These are phyloP conservation scores for Sarcodon sp. DNA, from an alignment of 768 basidiomycete genomes.

Conservation along the genomic window DNA sequence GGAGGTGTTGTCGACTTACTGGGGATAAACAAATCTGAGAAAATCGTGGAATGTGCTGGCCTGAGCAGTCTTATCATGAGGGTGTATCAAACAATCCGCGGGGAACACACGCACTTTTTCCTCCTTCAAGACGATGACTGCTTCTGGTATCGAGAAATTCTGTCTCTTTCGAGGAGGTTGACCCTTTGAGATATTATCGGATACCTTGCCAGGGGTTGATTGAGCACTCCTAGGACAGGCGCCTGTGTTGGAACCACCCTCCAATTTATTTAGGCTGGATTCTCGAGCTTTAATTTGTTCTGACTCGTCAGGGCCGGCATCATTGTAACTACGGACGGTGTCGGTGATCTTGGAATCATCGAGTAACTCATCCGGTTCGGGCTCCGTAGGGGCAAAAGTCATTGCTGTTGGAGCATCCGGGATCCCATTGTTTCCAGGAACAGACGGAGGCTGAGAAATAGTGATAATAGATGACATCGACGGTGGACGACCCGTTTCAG, in stretches of 20 bases:
- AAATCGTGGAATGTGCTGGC: slow-evolving; percentile 89
- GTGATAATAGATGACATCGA: slow-evolving; percentile 80
- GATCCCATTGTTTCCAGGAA: slow-evolving; percentile 35
- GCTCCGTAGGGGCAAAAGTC: slow-evolving; percentile 44
- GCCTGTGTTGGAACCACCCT: slow-evolving; percentile 16
- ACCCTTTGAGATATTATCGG: background rate
- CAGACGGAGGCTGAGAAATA: slow-evolving; percentile 59
- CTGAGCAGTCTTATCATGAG: slow-evolving; percentile 16
- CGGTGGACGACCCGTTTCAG: slow-evolving; percentile 67
- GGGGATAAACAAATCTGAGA: slow-evolving; percentile 86
- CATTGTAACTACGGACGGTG: slow-evolving; percentile 16
- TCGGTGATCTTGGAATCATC: slow-evolving; percentile 26
- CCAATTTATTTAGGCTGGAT: slow-evolving; percentile 48
- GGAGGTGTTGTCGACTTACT: slow-evolving; percentile 35
- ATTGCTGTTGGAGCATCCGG: slow-evolving; percentile 36
- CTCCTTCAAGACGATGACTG: slow-evolving; percentile 82
- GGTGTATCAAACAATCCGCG: background rate
- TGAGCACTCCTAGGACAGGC: no score
- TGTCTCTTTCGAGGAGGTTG: slow-evolving; percentile 18
- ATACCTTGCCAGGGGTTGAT: background rate
- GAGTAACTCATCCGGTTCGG: slow-evolving; percentile 28
- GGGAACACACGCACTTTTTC: slow-evolving; percentile 46
- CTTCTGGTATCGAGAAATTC: slow-evolving; percentile 43
- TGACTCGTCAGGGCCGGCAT: slow-evolving; percentile 9
- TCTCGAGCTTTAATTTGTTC: slow-evolving; percentile 25